Conservation (phyloP, 2,329 filamentous ascomycete genomes). For the Macrophomina pseudophaseolina region DNA sequence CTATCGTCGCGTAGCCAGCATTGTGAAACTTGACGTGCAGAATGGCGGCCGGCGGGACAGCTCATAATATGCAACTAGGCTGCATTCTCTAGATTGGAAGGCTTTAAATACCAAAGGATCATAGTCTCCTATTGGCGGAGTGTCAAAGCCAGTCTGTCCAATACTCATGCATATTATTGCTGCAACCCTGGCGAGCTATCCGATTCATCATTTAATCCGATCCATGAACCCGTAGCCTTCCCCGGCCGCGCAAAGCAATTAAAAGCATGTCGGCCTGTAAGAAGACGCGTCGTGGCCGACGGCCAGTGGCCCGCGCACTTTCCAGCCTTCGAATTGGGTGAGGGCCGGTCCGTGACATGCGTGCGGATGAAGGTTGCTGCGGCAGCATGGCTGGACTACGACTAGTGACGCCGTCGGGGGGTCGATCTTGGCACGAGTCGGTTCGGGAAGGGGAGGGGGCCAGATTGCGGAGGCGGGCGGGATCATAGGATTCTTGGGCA, state of each 20-base stretch:
- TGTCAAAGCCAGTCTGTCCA: neutral
- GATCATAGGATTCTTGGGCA: neutral
- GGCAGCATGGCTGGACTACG: slow-evolving; percentile 4
- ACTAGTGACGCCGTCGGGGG: slow-evolving; percentile 4
- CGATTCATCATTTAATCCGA: slow-evolving; percentile 15
- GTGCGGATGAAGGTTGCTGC: neutral
- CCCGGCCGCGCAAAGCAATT: neutral
- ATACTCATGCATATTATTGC: neutral
- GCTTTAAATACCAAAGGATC: neutral
- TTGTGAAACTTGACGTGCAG: slow-evolving; percentile 14
- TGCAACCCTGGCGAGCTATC: neutral
- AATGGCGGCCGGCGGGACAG: neutral
- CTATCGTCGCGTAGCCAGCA: neutral
- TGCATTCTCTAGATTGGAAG: neutral
- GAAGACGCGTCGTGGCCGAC: slow-evolving; percentile 15
- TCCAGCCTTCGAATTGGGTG: slow-evolving; percentile 11
- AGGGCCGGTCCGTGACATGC: slow-evolving; percentile 11
- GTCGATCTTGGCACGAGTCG: slow-evolving; percentile 14
- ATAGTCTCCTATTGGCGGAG: neutral
- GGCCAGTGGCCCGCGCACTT: slow-evolving; percentile 12
- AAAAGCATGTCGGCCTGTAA: neutral
- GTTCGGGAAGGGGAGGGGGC: neutral
- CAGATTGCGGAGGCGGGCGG: slow-evolving; percentile 12
- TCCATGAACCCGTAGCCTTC: neutral
- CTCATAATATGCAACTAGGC: slow-evolving; percentile 12